phyloP scores from a whole-genome alignment of 306 rosid species.

The Mimosa bimucronata region DNA sequence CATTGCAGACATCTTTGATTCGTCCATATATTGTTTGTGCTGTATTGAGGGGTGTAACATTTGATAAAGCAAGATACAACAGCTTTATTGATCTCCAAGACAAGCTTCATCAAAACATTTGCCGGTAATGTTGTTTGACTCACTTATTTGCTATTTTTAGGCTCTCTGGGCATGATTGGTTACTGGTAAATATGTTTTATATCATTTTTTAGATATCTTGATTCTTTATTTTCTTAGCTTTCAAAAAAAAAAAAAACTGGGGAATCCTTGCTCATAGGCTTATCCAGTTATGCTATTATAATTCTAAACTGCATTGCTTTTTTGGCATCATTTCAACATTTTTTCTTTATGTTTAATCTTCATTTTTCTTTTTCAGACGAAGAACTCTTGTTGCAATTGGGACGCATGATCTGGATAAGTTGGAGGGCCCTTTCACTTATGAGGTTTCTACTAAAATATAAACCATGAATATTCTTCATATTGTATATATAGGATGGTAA shows the following conservation, averaged over 20 bases:
- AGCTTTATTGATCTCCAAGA: constrained; percentile 13
- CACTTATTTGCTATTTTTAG: background rate
- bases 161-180: background rate
- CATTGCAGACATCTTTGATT: constrained; percentile 4
- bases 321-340: background rate
- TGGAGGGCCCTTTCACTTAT: constrained; percentile 84
- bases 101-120: constrained; percentile 17
- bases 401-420: constrained; percentile 90
- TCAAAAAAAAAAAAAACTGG: background rate
- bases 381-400: constrained; percentile 98
- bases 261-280: background rate
- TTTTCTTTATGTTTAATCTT: background rate
- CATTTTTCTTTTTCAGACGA: background rate
- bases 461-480: constrained; percentile 8
- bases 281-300: background rate
- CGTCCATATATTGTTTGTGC: constrained; percentile 8
- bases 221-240: background rate
- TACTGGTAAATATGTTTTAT: background rate
- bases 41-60: background rate
- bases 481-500: background rate
- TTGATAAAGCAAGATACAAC: constrained; percentile 14
- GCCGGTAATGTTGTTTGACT: constrained; percentile 1
- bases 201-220: background rate
- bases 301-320: background rate
- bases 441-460: constrained; percentile 60